phyloP scores from a whole-genome alignment of 768 basidiomycete species.

The Amanita phalloides region DNA sequence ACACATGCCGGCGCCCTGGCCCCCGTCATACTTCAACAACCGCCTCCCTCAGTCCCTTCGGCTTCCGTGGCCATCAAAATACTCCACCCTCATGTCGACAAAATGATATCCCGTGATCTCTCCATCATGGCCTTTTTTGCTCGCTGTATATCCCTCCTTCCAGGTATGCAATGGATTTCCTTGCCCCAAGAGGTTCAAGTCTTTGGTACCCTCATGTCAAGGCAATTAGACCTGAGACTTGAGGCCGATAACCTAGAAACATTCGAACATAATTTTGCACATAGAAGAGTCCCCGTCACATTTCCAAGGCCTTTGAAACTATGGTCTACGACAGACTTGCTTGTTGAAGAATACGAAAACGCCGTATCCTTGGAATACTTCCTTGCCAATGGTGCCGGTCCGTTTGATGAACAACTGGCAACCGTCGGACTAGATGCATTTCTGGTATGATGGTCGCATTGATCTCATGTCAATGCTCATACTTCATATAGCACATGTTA shows the following conservation, averaged over 20 bases:
- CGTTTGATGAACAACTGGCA: conserved; percentile 82
- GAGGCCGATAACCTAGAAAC: conserved; percentile 81
- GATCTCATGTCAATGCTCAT: not conserved
- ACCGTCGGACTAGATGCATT: conserved; percentile 94
- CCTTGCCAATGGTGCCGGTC: conserved; percentile 82
- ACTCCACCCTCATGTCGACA: conserved; percentile 77
- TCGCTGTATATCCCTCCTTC: conserved; percentile 60
- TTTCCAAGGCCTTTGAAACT: conserved; percentile 83
- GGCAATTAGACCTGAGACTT: conserved; percentile 82
- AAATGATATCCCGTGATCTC: conserved; percentile 82
- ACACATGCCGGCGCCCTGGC: conserved; percentile 33
- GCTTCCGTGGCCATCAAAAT: conserved; percentile 93
- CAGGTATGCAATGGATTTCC: conserved; percentile 95
- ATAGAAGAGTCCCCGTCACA: conserved; percentile 69
- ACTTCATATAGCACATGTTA: conserved; percentile 81
- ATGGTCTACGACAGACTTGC: conserved; percentile 72
- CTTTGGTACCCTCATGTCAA: conserved; percentile 95
- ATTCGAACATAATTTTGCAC: conserved; percentile 82
- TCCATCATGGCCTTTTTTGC: conserved; percentile 95
- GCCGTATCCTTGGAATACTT: conserved; percentile 86
- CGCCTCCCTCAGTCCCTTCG: conserved; percentile 65
- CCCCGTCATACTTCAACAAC: conserved; percentile 50
- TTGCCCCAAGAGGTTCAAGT: conserved; percentile 91
- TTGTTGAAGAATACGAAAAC: conserved; percentile 91
- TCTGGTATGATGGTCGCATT: conserved; percentile 41